Conservation (phyloP, 768 basidiomycete species). For the Pholiota microspora region DNA sequence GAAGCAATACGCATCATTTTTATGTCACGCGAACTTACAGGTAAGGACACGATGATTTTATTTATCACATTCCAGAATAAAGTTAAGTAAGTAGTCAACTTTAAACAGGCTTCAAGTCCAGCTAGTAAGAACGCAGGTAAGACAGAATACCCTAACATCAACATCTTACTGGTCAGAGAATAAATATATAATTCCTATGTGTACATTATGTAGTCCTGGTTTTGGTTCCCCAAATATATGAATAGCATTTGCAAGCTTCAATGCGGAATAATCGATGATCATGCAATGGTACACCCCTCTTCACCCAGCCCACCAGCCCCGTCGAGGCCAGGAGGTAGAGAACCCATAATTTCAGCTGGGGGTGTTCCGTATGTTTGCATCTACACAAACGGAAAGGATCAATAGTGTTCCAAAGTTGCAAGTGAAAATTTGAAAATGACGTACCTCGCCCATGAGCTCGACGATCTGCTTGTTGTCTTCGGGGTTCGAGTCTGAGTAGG, state of each 20-base stretch:
- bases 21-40: too few species aligned
- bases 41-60: too few species aligned
- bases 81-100: too few species aligned
- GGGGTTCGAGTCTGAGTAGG: conserved; percentile 55
- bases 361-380: conserved; percentile 81
- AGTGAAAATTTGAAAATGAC: conserved; percentile 8
- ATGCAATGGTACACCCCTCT: conserved; percentile 29
- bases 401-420: neutral
- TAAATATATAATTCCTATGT: neutral
- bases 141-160: too few species aligned
- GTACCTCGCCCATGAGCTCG: conserved; percentile 74
- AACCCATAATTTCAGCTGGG: conserved; percentile 81
- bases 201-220: neutral
- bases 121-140: too few species aligned
- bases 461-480: conserved; percentile 48
- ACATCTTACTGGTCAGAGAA: neutral
- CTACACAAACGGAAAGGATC: conserved; percentile 30
- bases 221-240: neutral
- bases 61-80: too few species aligned
- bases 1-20: too few species aligned
- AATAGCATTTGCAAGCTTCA: neutral
- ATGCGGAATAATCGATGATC: neutral
- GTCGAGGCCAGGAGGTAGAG: conserved; percentile 62
- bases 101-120: too few species aligned
- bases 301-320: conserved; percentile 18